Evolutionary conservation across 2,329 filamentous ascomycete species (phyloP).

Genomic region (Tolypocladium paradoxum): DNA sequence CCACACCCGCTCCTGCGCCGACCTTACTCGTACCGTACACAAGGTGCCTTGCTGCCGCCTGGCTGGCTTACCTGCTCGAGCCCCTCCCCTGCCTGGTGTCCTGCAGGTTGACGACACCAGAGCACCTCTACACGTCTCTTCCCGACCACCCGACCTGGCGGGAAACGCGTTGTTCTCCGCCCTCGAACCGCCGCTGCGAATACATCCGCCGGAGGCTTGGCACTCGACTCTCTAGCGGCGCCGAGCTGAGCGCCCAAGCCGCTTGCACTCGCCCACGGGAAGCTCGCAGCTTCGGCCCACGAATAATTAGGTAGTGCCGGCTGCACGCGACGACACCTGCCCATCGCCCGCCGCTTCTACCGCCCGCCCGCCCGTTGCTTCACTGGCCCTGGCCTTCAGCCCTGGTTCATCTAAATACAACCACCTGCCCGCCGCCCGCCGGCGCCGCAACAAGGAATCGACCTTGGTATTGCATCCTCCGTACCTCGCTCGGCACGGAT

Average conservation of each 20-base stretch:
- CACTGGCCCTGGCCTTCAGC: background rate
- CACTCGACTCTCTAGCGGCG: constrained; percentile 6
- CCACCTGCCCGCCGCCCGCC: background rate
- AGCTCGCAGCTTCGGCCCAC: background rate
- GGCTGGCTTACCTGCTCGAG: background rate
- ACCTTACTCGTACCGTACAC: background rate
- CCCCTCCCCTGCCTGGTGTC: no score
- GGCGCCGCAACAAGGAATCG: background rate
- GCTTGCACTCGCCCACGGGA: constrained; percentile 11
- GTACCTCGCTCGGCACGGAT: no score
- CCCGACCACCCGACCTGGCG: constrained; percentile 8
- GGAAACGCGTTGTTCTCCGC: background rate
- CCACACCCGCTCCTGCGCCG: background rate
- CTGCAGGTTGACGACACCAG: constrained; percentile 15
- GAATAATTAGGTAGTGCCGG: background rate
- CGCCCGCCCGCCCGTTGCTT: constrained; percentile 6
- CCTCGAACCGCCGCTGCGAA: background rate
- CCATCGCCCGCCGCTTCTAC: constrained; percentile 9
- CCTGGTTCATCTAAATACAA: background rate
- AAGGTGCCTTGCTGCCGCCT: background rate
- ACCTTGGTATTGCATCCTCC: background rate
- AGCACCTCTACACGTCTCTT: constrained; percentile 5
- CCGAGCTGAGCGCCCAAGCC: constrained; percentile 22
- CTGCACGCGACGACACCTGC: background rate
- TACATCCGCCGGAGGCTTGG: background rate